Conservation (phyloP, 2,329 filamentous ascomycete genomes). For the Aureobasidium melanogenum region DNA sequence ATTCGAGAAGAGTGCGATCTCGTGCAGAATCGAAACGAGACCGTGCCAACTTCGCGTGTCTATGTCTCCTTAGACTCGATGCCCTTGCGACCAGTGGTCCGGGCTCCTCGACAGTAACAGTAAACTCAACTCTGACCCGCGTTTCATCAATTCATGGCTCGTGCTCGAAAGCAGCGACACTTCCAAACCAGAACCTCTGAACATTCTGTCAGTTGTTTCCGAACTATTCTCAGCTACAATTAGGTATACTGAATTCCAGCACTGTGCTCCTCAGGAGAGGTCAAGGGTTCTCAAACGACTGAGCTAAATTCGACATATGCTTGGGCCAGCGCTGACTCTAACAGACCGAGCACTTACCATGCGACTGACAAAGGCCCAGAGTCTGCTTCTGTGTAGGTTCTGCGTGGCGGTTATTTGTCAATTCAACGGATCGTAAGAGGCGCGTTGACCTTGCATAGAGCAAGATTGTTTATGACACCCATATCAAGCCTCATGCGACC, state of each 20-base stretch:
- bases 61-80: neutral
- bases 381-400: neutral
- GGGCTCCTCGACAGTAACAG: neutral
- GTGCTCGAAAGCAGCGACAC: neutral
- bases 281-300: neutral
- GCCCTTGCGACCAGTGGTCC: neutral
- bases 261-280: neutral
- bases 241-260: neutral
- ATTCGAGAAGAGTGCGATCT: neutral
- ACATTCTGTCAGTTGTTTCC: neutral
- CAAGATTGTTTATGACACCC: neutral
- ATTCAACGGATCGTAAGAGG: neutral
- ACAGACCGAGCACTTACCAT: neutral
- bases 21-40: neutral
- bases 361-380: neutral
- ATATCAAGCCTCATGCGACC: conserved; percentile 5
- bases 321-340: neutral
- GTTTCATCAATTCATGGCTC: neutral
- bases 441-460: neutral
- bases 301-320: neutral
- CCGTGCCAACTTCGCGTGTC: neutral
- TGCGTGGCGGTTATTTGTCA: neutral
- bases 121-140: neutral
- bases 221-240: neutral
- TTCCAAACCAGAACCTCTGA: neutral